Base-by-base conservation (phyloP, 2,329 filamentous ascomycete species). In the Ophiostoma piceae region DNA sequence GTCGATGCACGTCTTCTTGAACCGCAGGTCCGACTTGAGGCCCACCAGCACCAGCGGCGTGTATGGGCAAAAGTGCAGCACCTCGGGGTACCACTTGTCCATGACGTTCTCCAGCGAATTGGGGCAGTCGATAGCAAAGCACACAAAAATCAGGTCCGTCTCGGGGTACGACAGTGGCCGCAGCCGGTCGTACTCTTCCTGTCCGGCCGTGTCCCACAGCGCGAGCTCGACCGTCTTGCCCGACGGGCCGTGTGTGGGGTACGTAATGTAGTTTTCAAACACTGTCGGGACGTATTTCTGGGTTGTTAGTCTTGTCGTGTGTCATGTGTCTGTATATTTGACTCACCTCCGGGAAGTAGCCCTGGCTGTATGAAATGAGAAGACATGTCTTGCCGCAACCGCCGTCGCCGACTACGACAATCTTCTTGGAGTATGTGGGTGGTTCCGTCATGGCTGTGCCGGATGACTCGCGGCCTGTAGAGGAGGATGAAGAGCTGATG, bases 11-110 rank as follows among this genome's bases (percentile, higher is more conserved):
- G 93, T 94, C 80, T 92, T 90, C 85, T 98, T 98, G 82, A 90
- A 88, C 76, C 95, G 93, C 72, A 99, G 89, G 80, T 99, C 95
- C 32, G 94, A 97, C 82, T 99, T 99, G 77, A 99, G 89, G 71
- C 94, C 95, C 74, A 97, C 91, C 70, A 99, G 91, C 78, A 99
- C 90, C 74, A 99, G 89, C 32, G 95, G 95, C 1, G 94, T 98
- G 76, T 95, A 97, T 19, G 95, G 95, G 82, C 95, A 98, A 84
- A 99, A 99, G 81, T 99, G 95, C 70, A 98, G 88, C 76, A 99
- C 95, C 84, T 99, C 95, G 72, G 95, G 95, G 77, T 97, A 99
- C 95, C 95, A 99, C 95, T 99, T 99, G 83, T 99, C 95, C 83
- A 98, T 90, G 71, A 99, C 94, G 80, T 99, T 99, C 78, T 99